These are phyloP conservation scores for Choiromyces venosus DNA, from an alignment of 495 filamentous ascomycete genomes.

Conservation along the genomic window DNA sequence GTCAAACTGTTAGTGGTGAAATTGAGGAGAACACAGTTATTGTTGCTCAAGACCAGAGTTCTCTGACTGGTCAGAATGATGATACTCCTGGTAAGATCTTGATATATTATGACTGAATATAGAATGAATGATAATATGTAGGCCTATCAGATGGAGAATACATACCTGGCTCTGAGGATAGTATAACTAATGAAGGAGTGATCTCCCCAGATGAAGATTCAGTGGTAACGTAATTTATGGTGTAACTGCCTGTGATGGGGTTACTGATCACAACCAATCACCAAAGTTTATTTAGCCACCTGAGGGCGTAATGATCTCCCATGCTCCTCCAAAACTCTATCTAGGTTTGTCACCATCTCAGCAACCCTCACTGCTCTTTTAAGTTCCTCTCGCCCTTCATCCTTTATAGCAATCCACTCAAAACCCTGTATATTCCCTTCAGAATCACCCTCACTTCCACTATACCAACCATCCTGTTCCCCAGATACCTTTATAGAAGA, in stretches of 20 bases:
- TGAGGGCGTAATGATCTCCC: background rate
- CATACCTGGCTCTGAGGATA: too few species aligned
- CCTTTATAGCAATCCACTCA: slow-evolving; percentile 12
- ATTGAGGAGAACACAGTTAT: too few species aligned
- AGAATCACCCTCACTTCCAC: slow-evolving; percentile 3
- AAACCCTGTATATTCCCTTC: slow-evolving; percentile 3
- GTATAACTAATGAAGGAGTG: too few species aligned
- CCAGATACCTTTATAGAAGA: background rate
- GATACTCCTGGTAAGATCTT: too few species aligned
- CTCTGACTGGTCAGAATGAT: too few species aligned
- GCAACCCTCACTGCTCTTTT: background rate
- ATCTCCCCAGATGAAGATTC: too few species aligned
- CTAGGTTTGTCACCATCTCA: background rate
- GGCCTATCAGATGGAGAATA: too few species aligned
- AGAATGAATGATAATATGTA: too few species aligned
- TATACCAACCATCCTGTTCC: slow-evolving; percentile 14
- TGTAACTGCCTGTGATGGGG: slow-evolving; percentile 6
- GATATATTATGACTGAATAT: too few species aligned
- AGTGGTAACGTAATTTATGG: slow-evolving; percentile 21
- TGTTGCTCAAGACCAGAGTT: too few species aligned
- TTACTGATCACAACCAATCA: slow-evolving; percentile 3
- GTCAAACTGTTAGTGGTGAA: too few species aligned
- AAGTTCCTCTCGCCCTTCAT: slow-evolving; percentile 6
- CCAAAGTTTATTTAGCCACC: background rate
- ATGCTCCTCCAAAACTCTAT: background rate